Evolutionary conservation across 2,329 filamentous ascomycete species (phyloP), one percentile per base, ranked within the genome.

Genomic region (Fusarium hostae): DNA sequence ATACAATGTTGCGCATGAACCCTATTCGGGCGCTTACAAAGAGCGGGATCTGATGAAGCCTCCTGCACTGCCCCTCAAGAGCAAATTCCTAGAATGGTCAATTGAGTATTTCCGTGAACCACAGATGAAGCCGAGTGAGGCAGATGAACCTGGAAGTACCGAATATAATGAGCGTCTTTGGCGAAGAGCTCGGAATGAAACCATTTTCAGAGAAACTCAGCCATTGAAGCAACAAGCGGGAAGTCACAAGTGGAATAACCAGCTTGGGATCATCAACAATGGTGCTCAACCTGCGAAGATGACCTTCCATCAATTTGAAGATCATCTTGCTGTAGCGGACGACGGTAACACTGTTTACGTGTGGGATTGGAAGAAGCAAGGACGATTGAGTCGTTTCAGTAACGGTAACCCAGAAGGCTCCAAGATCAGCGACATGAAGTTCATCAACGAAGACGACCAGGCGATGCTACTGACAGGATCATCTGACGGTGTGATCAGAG

Each of bases 371-470:
- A 91, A 94, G 81, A 89, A 88, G 59, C 90, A 92, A 72, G 87
- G 86, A 54, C 89, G 91, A 37, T 84, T 97, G 71, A 93, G 90
- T 78, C 91, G 92, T 60, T 99, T 99, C 82, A 97, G 93, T 32
- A 98, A 98, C 77, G 95, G 94, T 52, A 99, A 99, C 77, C 96
- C 96, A 0, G 86, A 91, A 35, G 94, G 95, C 5, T 97, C 94
- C 30, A 94, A 91, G 75, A 97, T 99, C 76, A 97, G 94, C 59
- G 95, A 98, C 80, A 91, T 98, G 79, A 93, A 94, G 61, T 98
- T 98, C 81, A 97, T 99, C 84, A 99, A 99, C 75, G 96, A 99
- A 81, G 96, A 99, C 76, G 96, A 99, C 79, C 94, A 97, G 78
- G 96, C 95, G 5, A 89, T 98, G 71, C 84, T 99, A 62, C 94